These are phyloP conservation scores for Nigrospora sphaerica DNA, from an alignment of 2,329 filamentous ascomycete species.

Conservation along the genomic window DNA sequence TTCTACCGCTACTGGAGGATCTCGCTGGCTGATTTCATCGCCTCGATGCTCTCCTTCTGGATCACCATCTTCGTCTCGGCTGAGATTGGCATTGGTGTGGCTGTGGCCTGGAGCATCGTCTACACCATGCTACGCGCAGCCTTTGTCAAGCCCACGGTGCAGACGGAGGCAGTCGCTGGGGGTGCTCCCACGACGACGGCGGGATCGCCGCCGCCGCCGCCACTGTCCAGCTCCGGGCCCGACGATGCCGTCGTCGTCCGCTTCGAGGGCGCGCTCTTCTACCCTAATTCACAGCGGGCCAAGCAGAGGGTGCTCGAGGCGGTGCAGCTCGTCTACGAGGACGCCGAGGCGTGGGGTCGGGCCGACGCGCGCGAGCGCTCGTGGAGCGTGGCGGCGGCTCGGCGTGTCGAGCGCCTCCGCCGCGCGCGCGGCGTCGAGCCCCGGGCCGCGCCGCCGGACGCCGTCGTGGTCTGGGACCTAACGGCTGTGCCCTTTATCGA, in stretches of 20 bases:
- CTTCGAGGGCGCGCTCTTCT: slow-evolving; percentile 52
- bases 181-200: slow-evolving; percentile 23
- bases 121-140: slow-evolving; percentile 53
- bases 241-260: slow-evolving; percentile 47
- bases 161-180: slow-evolving; percentile 7
- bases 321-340: slow-evolving; percentile 20
- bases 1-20: slow-evolving; percentile 61
- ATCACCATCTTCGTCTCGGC: slow-evolving; percentile 54
- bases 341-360: slow-evolving; percentile 11
- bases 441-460: slow-evolving; percentile 14
- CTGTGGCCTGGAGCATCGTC: slow-evolving; percentile 57
- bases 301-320: slow-evolving; percentile 19
- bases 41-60: slow-evolving; percentile 58
- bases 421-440: slow-evolving; percentile 7
- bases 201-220: slow-evolving; percentile 14
- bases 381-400: slow-evolving; percentile 22
- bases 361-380: slow-evolving; percentile 12
- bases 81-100: slow-evolving; percentile 50
- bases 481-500: slow-evolving; percentile 20
- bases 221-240: slow-evolving; percentile 17
- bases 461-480: slow-evolving; percentile 21
- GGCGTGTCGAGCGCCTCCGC: slow-evolving; percentile 18
- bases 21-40: slow-evolving; percentile 57
- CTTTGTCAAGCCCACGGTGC: slow-evolving; percentile 28
- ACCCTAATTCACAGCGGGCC: slow-evolving; percentile 49